Evolutionary conservation across 2,329 filamentous ascomycete genomes (phyloP).

Genomic region (Tolypocladium inflatum): DNA sequence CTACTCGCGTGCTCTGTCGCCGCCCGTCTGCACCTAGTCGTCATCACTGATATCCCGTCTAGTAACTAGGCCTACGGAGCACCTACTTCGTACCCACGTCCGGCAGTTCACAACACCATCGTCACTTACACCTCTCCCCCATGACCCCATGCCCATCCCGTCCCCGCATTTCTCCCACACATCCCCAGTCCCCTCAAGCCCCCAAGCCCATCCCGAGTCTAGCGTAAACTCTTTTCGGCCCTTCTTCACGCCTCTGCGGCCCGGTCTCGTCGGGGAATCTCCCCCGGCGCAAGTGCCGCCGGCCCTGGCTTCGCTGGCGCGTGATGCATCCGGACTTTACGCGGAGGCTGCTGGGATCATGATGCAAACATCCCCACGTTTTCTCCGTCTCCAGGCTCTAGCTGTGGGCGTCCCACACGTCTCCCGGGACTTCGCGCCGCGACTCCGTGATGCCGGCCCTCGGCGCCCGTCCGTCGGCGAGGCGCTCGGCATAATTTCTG

Average conservation of each 20-base stretch:
- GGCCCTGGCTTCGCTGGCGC: background rate
- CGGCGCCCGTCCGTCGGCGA: background rate
- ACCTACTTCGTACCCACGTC: too few relatives aligned
- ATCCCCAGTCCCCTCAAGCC: background rate
- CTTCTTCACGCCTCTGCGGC: background rate
- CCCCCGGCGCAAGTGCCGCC: background rate
- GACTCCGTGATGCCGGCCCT: background rate
- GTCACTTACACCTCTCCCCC: background rate
- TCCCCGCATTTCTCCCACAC: background rate
- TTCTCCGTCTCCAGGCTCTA: background rate
- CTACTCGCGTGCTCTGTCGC: too few relatives aligned
- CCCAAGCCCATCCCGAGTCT: background rate
- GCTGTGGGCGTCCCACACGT: background rate
- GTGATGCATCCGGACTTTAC: background rate
- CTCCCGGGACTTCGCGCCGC: background rate
- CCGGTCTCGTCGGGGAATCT: background rate
- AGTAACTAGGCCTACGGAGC: too few relatives aligned
- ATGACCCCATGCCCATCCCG: background rate
- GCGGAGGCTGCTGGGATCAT: background rate
- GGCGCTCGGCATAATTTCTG: background rate
- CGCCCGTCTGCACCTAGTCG: too few relatives aligned
- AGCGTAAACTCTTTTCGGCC: background rate
- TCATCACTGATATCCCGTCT: too few relatives aligned
- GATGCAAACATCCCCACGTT: background rate
- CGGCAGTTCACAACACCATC: background rate